Percentiles rank a stretch among this genome's conserved stretches.
Conservation (phyloP, 495 filamentous ascomycete species). For the Aspergillus leporis region DNA sequence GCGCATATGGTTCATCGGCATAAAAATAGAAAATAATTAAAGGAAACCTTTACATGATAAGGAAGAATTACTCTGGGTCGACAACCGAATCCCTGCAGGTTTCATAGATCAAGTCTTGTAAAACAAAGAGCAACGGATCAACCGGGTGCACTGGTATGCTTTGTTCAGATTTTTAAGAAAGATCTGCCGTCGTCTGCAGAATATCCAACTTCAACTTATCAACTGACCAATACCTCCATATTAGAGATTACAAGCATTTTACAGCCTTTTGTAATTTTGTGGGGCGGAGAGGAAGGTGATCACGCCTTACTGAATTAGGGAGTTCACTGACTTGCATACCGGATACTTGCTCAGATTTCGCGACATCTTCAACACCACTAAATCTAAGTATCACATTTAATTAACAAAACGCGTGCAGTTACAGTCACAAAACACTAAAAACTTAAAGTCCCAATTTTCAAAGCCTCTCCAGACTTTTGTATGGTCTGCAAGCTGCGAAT, state of each 20-base stretch:
- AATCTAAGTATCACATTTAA: background rate
- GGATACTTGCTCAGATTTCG: background rate
- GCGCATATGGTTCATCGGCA: background rate
- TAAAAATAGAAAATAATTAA: background rate
- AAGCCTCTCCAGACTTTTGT: background rate
- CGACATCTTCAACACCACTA: background rate
- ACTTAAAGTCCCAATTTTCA: background rate
- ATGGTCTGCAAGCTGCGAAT: background rate
- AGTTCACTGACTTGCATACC: background rate
- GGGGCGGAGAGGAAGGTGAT: background rate
- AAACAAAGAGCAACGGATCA: background rate
- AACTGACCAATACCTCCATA: background rate
- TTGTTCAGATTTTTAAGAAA: too few species aligned
- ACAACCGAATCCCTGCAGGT: too few species aligned
- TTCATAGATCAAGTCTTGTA: background rate
- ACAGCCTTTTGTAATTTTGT: background rate
- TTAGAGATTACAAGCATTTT: background rate
- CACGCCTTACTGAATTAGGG: conserved; percentile 2
- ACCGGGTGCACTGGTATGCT: too few species aligned
- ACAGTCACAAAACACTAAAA: background rate
- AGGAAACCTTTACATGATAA: background rate
- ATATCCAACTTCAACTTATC: background rate
- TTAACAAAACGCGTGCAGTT: background rate
- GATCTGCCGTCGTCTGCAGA: too few species aligned
- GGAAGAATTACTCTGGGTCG: too few species aligned